phyloP scores from a whole-genome alignment of 257 asterid genomes.

The Eustoma russellianum region DNA sequence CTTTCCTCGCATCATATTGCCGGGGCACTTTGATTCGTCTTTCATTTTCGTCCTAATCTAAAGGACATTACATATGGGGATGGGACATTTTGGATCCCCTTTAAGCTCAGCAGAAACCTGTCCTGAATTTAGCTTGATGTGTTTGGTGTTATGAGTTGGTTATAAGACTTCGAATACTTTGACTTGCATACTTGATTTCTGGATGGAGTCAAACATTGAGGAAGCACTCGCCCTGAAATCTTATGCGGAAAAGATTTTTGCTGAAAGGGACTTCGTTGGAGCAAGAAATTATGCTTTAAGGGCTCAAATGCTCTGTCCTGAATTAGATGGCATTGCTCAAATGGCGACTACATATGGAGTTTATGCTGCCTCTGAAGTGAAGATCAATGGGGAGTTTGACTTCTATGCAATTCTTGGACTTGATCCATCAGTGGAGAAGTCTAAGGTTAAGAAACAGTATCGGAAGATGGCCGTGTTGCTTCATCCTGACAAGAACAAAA shows the following conservation, averaged over 20 bases:
- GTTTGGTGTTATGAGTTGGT: slow-evolving; percentile 6
- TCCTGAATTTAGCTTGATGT: slow-evolving; percentile 8
- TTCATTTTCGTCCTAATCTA: too few species aligned
- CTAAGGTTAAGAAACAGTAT: slow-evolving; percentile 58
- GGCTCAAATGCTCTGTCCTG: slow-evolving; percentile 82
- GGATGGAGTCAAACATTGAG: slow-evolving; percentile 56
- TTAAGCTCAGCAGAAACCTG: slow-evolving; percentile 6
- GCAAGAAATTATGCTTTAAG: slow-evolving; percentile 68
- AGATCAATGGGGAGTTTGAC: slow-evolving; percentile 70
- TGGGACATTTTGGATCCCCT: slow-evolving; percentile 1
- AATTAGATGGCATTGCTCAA: slow-evolving; percentile 71
- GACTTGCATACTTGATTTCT: slow-evolving; percentile 13
- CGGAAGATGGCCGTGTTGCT: slow-evolving; percentile 81
- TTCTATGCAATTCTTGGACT: slow-evolving; percentile 78
- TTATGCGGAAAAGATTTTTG: slow-evolving; percentile 67
- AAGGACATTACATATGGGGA: not conserved
- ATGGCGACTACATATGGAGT: slow-evolving; percentile 86
- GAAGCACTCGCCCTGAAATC: slow-evolving; percentile 68
- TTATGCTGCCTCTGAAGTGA: slow-evolving; percentile 60
- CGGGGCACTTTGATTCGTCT: too few species aligned
- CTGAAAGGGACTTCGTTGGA: slow-evolving; percentile 48
- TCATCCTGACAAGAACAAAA: slow-evolving; percentile 92
- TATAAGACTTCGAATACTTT: slow-evolving; percentile 11
- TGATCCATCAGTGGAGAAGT: slow-evolving; percentile 57
- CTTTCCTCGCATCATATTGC: too few species aligned